These are phyloP conservation scores for Hsuehochloa calcarea DNA, from an alignment of 176 grass and related monocot genomes.

Conservation along the genomic window DNA sequence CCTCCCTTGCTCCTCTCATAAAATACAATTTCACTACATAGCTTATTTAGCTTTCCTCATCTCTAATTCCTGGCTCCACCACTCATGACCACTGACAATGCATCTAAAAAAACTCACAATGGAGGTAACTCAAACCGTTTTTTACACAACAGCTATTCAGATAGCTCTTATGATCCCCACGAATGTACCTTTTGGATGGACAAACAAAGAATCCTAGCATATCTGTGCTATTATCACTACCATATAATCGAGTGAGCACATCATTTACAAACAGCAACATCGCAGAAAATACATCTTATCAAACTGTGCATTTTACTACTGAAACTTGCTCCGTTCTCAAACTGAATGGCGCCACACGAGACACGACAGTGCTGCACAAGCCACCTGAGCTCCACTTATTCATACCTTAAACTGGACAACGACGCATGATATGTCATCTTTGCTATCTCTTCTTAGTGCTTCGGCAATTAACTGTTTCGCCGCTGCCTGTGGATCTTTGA, in stretches of 20 bases:
- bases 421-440: conserved; percentile 80
- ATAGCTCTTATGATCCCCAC: conserved; percentile 15
- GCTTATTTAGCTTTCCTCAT: too few relatives aligned
- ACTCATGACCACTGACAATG: neutral
- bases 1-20: too few relatives aligned
- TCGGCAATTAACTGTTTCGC: conserved; percentile 56
- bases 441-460: conserved; percentile 64
- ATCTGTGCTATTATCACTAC: conserved; percentile 18
- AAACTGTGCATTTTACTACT: neutral
- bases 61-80: too few relatives aligned
- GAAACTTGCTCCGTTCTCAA: neutral
- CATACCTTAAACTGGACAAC: conserved; percentile 62
- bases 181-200: conserved; percentile 29
- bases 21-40: too few relatives aligned
- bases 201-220: conserved; percentile 43
- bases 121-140: conserved; percentile 40
- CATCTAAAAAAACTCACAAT: neutral
- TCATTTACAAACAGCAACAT: conserved; percentile 36
- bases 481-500: conserved; percentile 58
- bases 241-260: conserved; percentile 33
- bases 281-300: neutral
- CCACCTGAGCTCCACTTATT: conserved; percentile 14
- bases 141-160: conserved; percentile 35
- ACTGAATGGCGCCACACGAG: neutral
- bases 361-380: neutral